Conservation (phyloP, 768 basidiomycete species). For the Candolleomyces aberdarensis region DNA sequence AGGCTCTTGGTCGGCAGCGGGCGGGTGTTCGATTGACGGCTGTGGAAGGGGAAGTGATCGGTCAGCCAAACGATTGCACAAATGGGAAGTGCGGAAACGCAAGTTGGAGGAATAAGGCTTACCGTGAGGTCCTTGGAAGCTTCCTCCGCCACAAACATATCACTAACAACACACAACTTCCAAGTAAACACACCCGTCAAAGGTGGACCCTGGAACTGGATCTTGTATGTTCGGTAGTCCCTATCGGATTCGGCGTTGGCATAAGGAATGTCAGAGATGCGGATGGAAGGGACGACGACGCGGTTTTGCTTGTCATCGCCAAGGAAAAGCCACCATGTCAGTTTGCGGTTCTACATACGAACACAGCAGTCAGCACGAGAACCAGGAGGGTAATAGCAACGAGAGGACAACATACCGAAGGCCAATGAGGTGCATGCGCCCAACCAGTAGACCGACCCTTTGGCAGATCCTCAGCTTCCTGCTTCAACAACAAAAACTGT, state of each 20-base stretch:
- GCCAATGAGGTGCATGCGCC: slow-evolving; percentile 95
- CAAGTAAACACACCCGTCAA: slow-evolving; percentile 83
- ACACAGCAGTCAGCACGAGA: too few species aligned
- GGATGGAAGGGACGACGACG: too few species aligned
- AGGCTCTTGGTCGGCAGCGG: slow-evolving; percentile 54
- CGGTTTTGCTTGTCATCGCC: slow-evolving; percentile 65
- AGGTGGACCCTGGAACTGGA: slow-evolving; percentile 94
- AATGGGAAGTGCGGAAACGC: too few species aligned
- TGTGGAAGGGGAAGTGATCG: too few species aligned
- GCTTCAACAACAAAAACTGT: slow-evolving; percentile 63
- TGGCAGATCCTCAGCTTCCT: slow-evolving; percentile 61
- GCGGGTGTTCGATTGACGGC: slow-evolving; percentile 78
- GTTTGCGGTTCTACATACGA: slow-evolving; percentile 50
- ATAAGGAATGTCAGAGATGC: too few species aligned
- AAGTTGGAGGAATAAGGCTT: too few species aligned
- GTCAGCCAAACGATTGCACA: too few species aligned
- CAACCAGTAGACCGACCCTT: slow-evolving; percentile 42
- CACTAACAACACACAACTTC: slow-evolving; percentile 82
- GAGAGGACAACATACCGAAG: slow-evolving; percentile 45
- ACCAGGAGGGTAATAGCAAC: too few species aligned
- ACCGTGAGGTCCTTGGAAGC: slow-evolving; percentile 64
- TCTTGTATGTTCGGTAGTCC: slow-evolving; percentile 53
- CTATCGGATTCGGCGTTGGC: too few species aligned
- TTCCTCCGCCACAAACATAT: slow-evolving; percentile 87
- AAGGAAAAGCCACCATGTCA: slow-evolving; percentile 89